Conservation (phyloP, 192 early-diverging fungal species). For the Coemansia asiatica region DNA sequence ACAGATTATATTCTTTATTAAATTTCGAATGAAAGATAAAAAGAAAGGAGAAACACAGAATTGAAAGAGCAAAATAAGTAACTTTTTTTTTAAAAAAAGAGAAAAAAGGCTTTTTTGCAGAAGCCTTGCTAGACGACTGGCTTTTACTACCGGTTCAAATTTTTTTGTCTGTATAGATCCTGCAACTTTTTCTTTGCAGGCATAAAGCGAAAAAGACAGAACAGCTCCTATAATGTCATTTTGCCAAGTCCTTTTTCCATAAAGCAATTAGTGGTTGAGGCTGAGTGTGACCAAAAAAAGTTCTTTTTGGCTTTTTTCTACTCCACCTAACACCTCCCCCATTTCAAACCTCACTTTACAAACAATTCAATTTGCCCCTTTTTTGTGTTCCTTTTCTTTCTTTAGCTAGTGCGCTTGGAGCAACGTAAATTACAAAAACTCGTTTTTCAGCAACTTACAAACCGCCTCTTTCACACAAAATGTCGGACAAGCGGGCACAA, state of each 20-base stretch:
- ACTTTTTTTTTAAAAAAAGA: too few species aligned
- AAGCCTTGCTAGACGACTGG: too few species aligned
- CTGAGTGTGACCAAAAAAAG: too few species aligned
- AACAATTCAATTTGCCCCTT: neutral
- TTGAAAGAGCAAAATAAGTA: neutral
- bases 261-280: too few species aligned
- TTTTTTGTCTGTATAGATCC: too few species aligned
- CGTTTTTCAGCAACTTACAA: neutral
- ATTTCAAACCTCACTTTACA: neutral
- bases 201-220: too few species aligned
- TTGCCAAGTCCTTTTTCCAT: neutral
- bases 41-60: neutral
- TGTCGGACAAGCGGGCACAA: slow-evolving; percentile 35
- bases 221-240: too few species aligned
- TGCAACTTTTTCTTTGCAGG: too few species aligned
- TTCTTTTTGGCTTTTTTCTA: neutral
- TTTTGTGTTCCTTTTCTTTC: neutral
- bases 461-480: slow-evolving; percentile 5
- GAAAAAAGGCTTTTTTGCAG: too few species aligned
- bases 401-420: neutral
- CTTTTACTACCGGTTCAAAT: too few species aligned
- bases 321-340: neutral
- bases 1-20: neutral
- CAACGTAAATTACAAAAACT: neutral
- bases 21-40: neutral